phyloP scores from a whole-genome alignment of 345 rosid species.

The Lagerstroemia speciosa region DNA sequence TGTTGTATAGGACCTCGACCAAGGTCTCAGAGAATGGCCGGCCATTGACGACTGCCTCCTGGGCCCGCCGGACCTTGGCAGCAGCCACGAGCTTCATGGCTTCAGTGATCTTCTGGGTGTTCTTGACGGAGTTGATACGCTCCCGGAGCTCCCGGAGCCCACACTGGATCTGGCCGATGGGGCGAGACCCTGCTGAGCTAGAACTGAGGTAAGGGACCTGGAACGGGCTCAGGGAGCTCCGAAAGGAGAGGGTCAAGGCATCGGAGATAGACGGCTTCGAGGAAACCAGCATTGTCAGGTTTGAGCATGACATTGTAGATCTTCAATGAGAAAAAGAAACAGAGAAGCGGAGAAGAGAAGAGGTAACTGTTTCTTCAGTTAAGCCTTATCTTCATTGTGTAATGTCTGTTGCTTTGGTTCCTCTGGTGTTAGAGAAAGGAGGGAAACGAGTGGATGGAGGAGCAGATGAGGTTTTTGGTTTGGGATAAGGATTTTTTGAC shows the following conservation, averaged over 20 bases:
- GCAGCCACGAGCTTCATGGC: constrained; percentile 98
- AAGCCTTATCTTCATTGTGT: constrained; percentile 26
- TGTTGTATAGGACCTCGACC: constrained; percentile 88
- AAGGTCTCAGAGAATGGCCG: constrained; percentile 88
- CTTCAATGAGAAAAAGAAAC: not conserved
- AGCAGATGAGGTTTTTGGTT: constrained; percentile 61
- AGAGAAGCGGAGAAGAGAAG: constrained; percentile 3
- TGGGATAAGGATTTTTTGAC: constrained; percentile 46
- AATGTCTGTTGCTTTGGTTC: constrained; percentile 9
- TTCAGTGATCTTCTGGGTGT: constrained; percentile 96
- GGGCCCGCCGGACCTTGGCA: constrained; percentile 95
- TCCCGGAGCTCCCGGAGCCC: constrained; percentile 71
- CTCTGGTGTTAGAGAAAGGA: constrained; percentile 19
- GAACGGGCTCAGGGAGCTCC: constrained; percentile 54
- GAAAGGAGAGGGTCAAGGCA: constrained; percentile 59
- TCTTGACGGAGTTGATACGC: constrained; percentile 74
- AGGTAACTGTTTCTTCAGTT: constrained; percentile 1
- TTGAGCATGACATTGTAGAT: constrained; percentile 60
- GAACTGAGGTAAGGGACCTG: constrained; percentile 39
- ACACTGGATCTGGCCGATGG: constrained; percentile 51
- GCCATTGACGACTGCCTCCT: constrained; percentile 87
- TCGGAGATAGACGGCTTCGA: constrained; percentile 71
- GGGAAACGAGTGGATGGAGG: constrained; percentile 51
- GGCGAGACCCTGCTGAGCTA: constrained; percentile 42
- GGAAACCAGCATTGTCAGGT: constrained; percentile 73